These are phyloP conservation scores for Neopestalotiopsis clavispora DNA, from an alignment of 2,329 filamentous ascomycete genomes.

Conservation along the genomic window DNA sequence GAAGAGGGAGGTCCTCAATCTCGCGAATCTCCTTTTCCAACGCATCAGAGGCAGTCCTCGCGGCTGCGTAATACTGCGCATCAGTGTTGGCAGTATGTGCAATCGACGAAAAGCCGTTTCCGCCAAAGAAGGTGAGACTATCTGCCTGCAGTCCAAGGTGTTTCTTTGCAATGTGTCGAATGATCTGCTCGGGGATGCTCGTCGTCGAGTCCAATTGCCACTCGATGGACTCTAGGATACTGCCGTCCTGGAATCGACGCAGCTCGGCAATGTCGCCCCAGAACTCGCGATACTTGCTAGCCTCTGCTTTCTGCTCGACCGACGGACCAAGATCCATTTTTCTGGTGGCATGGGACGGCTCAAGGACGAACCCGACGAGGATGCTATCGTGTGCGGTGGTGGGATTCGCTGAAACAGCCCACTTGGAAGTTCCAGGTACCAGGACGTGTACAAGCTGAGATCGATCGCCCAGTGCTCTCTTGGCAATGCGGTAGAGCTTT, in stretches of 20 bases:
- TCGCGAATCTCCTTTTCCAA: slow-evolving; percentile 79
- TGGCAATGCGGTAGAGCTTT: slow-evolving; percentile 68
- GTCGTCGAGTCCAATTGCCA: slow-evolving; percentile 72
- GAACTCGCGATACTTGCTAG: slow-evolving; percentile 82
- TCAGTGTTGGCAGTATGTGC: slow-evolving; percentile 53
- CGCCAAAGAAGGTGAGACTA: slow-evolving; percentile 55
- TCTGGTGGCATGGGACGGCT: slow-evolving; percentile 73
- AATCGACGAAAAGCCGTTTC: slow-evolving; percentile 48
- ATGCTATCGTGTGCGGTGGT: slow-evolving; percentile 46
- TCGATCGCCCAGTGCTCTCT: slow-evolving; percentile 76
- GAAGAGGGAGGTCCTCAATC: slow-evolving; percentile 85
- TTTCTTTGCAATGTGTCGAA: slow-evolving; percentile 70
- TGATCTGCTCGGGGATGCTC: slow-evolving; percentile 69
- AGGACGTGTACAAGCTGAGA: slow-evolving; percentile 70
- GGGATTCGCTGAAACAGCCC: slow-evolving; percentile 50
- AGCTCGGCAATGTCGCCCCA: slow-evolving; percentile 96
- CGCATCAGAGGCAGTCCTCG: slow-evolving; percentile 71
- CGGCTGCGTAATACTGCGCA: slow-evolving; percentile 66
- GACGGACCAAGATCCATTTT: slow-evolving; percentile 87
- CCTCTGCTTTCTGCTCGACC: slow-evolving; percentile 83
- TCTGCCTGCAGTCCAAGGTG: slow-evolving; percentile 68
- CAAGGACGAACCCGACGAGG: slow-evolving; percentile 71
- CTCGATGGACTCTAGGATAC: slow-evolving; percentile 88
- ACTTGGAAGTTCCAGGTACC: slow-evolving; percentile 42
- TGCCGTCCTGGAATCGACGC: slow-evolving; percentile 92